Conservation (phyloP, 2,329 filamentous ascomycete genomes). For the Beauveria asiatica region DNA sequence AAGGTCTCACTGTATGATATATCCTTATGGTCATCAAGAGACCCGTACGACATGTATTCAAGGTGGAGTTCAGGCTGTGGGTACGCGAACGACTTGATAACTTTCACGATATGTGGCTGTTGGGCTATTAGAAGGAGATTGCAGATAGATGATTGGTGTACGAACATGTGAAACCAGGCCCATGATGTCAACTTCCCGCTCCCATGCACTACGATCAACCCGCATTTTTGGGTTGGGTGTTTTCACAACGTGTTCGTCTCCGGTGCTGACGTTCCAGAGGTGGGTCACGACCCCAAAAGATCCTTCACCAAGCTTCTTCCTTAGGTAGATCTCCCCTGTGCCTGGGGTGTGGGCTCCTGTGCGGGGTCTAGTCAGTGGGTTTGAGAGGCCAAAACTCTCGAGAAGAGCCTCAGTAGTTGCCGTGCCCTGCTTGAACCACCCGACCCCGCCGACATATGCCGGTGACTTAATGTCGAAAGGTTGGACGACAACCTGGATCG, state of each 20-base stretch:
- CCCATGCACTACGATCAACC: neutral
- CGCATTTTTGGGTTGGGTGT: neutral
- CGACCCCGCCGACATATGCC: no score
- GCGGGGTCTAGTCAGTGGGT: no score
- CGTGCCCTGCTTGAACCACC: no score
- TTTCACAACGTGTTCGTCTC: neutral
- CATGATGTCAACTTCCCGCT: neutral
- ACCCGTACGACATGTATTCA: neutral
- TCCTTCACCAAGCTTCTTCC: no score
- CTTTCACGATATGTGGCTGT: neutral
- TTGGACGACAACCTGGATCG: no score
- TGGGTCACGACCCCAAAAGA: no score
- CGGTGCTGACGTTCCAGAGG: neutral
- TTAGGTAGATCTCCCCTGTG: no score
- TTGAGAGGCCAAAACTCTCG: no score
- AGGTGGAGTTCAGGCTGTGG: neutral
- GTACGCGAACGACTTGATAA: neutral
- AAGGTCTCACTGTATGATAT: constrained; percentile 13
- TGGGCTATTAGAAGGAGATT: neutral
- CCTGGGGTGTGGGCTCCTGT: no score
- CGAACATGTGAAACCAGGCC: neutral
- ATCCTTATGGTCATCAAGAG: neutral
- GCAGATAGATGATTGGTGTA: neutral
- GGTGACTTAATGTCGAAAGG: no score
- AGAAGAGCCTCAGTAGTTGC: no score